Percentiles rank a stretch among this genome's conserved stretches.
phyloP scores from a whole-genome alignment of 441 rosid species.

The Corymbia citriodora region DNA sequence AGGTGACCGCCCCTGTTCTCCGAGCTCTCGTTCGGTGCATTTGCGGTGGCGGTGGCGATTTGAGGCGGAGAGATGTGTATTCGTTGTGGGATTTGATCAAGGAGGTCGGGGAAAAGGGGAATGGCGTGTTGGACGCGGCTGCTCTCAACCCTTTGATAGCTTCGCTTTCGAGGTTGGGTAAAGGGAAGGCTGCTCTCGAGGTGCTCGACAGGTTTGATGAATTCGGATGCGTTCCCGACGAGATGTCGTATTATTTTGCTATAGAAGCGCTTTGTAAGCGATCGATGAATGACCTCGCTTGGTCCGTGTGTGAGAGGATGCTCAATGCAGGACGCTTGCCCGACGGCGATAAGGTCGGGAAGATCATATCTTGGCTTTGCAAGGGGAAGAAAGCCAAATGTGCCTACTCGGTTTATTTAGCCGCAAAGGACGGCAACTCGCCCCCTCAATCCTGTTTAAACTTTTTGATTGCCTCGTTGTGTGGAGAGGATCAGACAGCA shows the following conservation, averaged over 20 bases:
- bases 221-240: constrained; percentile 47
- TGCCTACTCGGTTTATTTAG: constrained; percentile 46
- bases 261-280: constrained; percentile 62
- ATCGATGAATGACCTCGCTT: constrained; percentile 47
- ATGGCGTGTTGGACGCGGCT: constrained; percentile 29
- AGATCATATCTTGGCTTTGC: constrained; percentile 64
- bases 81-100: constrained; percentile 66
- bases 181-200: constrained; percentile 68
- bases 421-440: constrained; percentile 36
- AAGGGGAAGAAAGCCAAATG: constrained; percentile 49
- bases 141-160: constrained; percentile 56
- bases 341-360: constrained; percentile 41
- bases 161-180: constrained; percentile 54
- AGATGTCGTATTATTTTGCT: constrained; percentile 55
- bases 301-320: constrained; percentile 67
- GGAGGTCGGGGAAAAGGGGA: constrained; percentile 36
- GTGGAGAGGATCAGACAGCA: constrained; percentile 50
- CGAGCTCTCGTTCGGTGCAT: constrained; percentile 46
- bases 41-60: constrained; percentile 15
- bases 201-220: constrained; percentile 57
- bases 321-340: constrained; percentile 45
- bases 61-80: constrained; percentile 43
- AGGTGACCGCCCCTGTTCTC: constrained; percentile 24
- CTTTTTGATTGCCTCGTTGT: constrained; percentile 45
- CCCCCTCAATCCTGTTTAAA: constrained; percentile 40